Evolutionary conservation across 306 rosid genomes (phyloP).

Genomic region (Rubus parviflorus): DNA sequence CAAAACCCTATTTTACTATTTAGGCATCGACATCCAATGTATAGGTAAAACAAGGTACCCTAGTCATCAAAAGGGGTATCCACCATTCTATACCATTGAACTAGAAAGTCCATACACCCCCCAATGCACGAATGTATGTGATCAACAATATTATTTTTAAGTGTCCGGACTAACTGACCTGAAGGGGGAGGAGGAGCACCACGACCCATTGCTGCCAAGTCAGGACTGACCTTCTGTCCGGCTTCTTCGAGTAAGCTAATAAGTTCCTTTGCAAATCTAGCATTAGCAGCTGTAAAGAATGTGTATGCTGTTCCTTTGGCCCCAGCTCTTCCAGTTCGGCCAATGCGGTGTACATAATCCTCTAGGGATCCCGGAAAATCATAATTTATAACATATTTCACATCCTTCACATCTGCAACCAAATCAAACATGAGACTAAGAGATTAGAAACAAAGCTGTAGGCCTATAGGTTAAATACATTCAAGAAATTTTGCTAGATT

Average conservation of each 20-base stretch:
- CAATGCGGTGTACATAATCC: slow-evolving; percentile 96
- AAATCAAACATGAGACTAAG: slow-evolving; percentile 20
- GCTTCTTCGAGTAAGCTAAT: slow-evolving; percentile 89
- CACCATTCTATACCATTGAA: neutral
- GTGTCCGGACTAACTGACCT: slow-evolving; percentile 48
- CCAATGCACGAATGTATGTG: neutral
- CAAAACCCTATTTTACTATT: neutral
- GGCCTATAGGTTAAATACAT: slow-evolving; percentile 7
- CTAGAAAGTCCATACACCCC: no score
- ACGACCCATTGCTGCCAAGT: slow-evolving; percentile 93
- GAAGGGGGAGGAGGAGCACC: slow-evolving; percentile 94
- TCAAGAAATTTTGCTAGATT: slow-evolving; percentile 22
- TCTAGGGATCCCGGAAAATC: slow-evolving; percentile 99
- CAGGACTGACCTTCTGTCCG: slow-evolving; percentile 90
- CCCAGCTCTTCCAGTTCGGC: slow-evolving; percentile 98
- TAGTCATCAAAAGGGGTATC: neutral
- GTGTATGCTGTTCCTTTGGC: slow-evolving; percentile 99
- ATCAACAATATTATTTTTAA: neutral
- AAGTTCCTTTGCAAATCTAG: slow-evolving; percentile 93
- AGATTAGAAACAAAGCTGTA: neutral
- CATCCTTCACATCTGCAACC: slow-evolving; percentile 87
- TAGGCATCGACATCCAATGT: neutral
- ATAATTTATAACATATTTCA: slow-evolving; percentile 84
- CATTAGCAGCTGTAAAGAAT: slow-evolving; percentile 94
- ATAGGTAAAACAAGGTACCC: no score